Evolutionary conservation across 495 filamentous ascomycete genomes (phyloP).

Genomic region (Daldinia bambusicola): DNA sequence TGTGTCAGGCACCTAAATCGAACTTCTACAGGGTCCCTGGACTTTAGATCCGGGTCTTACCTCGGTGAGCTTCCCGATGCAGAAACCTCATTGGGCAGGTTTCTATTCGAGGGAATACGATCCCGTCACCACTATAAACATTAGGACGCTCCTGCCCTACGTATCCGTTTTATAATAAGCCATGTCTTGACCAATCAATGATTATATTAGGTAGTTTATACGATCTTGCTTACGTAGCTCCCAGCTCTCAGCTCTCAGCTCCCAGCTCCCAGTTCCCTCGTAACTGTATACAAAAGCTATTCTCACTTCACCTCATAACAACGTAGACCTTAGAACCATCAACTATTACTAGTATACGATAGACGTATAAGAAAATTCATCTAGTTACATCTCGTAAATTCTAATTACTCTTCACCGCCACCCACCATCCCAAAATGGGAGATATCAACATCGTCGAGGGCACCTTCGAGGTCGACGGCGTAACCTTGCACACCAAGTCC

Average conservation of each 20-base stretch:
- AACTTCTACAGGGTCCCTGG: background rate
- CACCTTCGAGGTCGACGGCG: constrained; percentile 65
- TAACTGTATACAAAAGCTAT: background rate
- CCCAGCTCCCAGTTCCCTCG: background rate
- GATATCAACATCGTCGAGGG: constrained; percentile 56
- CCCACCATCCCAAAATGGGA: constrained; percentile 51
- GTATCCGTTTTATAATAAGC: background rate
- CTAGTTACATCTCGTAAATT: background rate
- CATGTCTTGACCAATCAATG: background rate
- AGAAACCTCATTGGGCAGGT: background rate
- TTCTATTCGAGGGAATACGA: constrained; percentile 45
- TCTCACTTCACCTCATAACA: background rate
- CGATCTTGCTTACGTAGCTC: background rate
- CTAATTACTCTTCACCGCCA: background rate
- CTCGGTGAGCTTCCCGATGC: background rate
- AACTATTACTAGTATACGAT: background rate
- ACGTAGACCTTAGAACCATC: background rate
- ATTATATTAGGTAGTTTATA: background rate
- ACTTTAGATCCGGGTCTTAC: background rate
- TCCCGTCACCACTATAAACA: background rate
- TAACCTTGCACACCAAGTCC: constrained; percentile 80
- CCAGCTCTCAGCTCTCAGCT: background rate
- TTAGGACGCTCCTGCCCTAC: no score
- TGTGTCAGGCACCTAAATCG: background rate
- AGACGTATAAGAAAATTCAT: background rate